Evolutionary conservation across 2,329 filamentous ascomycete genomes (phyloP).

Genomic region (Coniochaeta sp.): DNA sequence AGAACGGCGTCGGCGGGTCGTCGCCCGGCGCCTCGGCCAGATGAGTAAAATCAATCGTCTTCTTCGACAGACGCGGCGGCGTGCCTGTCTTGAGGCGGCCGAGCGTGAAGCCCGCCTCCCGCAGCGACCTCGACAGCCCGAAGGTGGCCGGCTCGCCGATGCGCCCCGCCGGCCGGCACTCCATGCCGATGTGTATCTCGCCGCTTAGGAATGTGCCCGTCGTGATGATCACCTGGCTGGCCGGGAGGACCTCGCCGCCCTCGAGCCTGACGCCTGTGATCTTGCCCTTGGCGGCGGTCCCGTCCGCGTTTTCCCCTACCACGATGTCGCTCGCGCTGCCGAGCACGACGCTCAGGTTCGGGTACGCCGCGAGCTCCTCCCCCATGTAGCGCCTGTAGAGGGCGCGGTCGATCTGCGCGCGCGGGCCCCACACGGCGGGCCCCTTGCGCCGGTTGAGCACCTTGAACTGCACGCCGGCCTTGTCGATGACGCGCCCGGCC

Average conservation of each 20-base stretch:
- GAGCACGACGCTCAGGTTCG: conserved; percentile 71
- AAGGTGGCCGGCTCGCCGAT: conserved; percentile 93
- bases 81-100: conserved; percentile 94
- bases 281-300: conserved; percentile 45
- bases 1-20: conserved; percentile 81
- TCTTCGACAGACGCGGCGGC: conserved; percentile 75
- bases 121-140: conserved; percentile 83
- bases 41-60: conserved; percentile 69
- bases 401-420: conserved; percentile 88
- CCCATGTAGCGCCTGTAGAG: conserved; percentile 89
- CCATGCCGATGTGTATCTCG: conserved; percentile 90
- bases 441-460: conserved; percentile 85
- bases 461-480: conserved; percentile 89
- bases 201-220: conserved; percentile 93
- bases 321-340: conserved; percentile 93
- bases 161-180: conserved; percentile 77
- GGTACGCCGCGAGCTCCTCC: conserved; percentile 71
- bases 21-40: conserved; percentile 75
- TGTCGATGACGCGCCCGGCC: conserved; percentile 82
- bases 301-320: conserved; percentile 45
- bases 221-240: conserved; percentile 82
- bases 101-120: conserved; percentile 79
- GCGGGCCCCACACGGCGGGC: conserved; percentile 92
- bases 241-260: conserved; percentile 75
- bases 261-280: conserved; percentile 84